Conservation (phyloP, 495 filamentous ascomycete species). For the Hypoxylon trugodes region DNA sequence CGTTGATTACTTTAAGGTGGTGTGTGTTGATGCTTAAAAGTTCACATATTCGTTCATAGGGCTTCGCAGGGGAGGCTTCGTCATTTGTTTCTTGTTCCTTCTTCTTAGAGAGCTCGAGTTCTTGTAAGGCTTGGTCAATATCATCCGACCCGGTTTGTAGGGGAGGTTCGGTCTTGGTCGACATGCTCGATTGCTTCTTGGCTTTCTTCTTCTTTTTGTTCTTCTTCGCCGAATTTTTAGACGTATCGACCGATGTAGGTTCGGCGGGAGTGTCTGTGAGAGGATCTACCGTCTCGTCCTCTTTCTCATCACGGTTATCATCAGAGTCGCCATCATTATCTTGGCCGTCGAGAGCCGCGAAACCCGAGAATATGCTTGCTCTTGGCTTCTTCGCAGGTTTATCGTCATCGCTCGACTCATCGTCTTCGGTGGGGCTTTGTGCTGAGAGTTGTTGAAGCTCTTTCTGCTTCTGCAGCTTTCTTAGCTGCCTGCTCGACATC, state of each 20-base stretch:
- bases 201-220: conserved; percentile 67
- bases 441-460: conserved; percentile 54
- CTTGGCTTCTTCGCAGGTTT: conserved; percentile 50
- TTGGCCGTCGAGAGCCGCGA: conserved; percentile 56
- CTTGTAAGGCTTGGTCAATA: conserved; percentile 80
- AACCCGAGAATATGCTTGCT: conserved; percentile 55
- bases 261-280: conserved; percentile 46
- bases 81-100: conserved; percentile 10
- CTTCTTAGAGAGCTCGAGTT: conserved; percentile 59
- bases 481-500: conserved; percentile 84
- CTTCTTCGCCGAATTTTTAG: conserved; percentile 62
- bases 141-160: conserved; percentile 68
- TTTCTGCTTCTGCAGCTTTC: conserved; percentile 78
- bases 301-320: conserved; percentile 58
- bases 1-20: conserved; percentile 84
- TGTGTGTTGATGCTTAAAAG: conserved; percentile 79
- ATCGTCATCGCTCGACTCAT: conserved; percentile 56
- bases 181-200: conserved; percentile 43
- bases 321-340: conserved; percentile 50
- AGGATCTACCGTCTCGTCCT: conserved; percentile 48
- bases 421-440: conserved; percentile 39
- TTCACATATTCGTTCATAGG: conserved; percentile 54
- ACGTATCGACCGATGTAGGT: conserved; percentile 52
- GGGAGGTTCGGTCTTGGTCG: conserved; percentile 20
- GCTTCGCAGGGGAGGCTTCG: conserved; percentile 22